A percentile compares a stretch with the other conserved stretches of the same genome.
Evolutionary conservation across 2,329 filamentous ascomycete genomes (phyloP).

Genomic region (Trichoderma harzianum): DNA sequence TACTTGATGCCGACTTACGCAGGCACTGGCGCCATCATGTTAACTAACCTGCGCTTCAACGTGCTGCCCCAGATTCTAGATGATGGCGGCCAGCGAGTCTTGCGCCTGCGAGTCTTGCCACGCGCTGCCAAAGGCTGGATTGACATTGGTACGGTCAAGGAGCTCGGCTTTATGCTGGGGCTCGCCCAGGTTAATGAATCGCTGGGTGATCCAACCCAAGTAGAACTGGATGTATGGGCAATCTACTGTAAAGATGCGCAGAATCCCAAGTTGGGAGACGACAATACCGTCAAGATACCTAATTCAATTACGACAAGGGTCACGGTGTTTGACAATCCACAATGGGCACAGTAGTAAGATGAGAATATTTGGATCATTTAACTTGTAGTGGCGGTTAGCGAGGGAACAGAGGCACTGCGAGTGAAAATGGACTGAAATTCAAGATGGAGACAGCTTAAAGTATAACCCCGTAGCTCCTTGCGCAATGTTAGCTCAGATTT

Average conservation of each 20-base stretch:
- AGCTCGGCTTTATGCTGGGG: neutral
- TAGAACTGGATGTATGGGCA: neutral
- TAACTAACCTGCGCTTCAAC: neutral
- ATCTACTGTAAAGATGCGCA: neutral
- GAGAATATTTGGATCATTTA: neutral
- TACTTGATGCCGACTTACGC: neutral
- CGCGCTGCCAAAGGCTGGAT: neutral
- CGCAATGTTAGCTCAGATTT: neutral
- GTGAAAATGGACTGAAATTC: neutral
- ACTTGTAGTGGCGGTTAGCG: neutral
- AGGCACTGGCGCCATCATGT: neutral
- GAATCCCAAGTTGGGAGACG: neutral
- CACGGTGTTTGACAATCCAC: neutral
- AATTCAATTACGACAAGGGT: neutral
- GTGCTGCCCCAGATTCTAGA: neutral
- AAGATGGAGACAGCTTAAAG: too few species aligned
- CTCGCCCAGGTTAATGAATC: neutral
- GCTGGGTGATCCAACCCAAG: neutral
- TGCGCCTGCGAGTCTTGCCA: neutral
- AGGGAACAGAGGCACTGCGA: neutral
- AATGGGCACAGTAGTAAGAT: neutral
- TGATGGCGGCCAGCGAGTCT: neutral
- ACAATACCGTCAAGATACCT: neutral
- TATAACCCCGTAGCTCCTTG: neutral
- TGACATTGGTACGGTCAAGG: neutral